Base-by-base conservation (phyloP, 768 basidiomycete species). In the Podaxis sp. region DNA sequence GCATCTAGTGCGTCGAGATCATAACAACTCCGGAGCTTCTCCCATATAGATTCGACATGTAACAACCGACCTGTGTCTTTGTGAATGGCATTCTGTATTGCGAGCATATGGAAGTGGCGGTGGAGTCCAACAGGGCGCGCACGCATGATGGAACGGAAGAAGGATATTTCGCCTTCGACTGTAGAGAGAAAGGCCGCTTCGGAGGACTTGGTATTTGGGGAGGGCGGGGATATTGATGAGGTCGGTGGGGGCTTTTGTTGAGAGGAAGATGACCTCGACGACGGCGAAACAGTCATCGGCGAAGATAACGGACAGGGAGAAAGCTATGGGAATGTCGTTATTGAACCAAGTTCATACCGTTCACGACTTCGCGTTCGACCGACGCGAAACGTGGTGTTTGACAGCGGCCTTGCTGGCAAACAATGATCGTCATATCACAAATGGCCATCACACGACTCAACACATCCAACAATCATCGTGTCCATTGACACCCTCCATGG, bases 61-160 rank as follows among this genome's bases (percentile, higher is more conserved):
- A 94, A 80, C 63, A 78, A 63, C 11, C 77, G 80, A 53, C 86
- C 86, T 0, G 90, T 91, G 68, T 92, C 89, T 70, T 85, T 85
- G 68, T 81, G 76, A 64, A 95, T 91, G 51, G 83, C 77, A 67
- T 83, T 87, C 61, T 87, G 86, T 54, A 95, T 88, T 63, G 85
- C 82, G 60, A 95, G 78, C 71, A 90, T 78, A 70, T 94, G 90
- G 75, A 94, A 93, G 75, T 92, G 85, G 29, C 86, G 86, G 73
- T 94, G 89, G 36, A 89, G 85, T 49, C 93, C 93, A 58, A 94
- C 85, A 0, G 93, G 93, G 59, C 93, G 82, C 17, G 91, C 84
- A 50, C 86, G 86, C 83, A 90, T 91, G 57, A 93, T 78, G 6
- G 90, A 89, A 55, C 89, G 85, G 71, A 94, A 94, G 75, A 95